Evolutionary conservation across 2,329 filamentous ascomycete genomes (phyloP), one percentile per base, ranked within the genome.

Genomic region (Aspergillus hortae): DNA sequence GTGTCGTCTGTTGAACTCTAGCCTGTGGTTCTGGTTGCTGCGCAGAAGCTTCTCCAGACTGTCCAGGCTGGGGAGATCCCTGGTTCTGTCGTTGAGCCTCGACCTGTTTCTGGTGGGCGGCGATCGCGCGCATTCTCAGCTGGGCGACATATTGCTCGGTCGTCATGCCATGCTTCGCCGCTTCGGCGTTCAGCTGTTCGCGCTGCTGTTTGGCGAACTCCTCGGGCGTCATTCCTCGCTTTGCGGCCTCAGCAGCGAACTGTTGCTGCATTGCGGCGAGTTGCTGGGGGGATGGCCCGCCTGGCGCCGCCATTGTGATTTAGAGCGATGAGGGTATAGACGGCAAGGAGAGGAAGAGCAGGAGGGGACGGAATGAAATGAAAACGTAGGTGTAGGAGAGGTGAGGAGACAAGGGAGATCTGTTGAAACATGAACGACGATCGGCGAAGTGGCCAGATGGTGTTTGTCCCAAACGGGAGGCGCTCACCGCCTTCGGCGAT

Each of bases 211-310:
- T 85, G 65, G 95, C 82, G 68, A 95, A 96, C 72, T 96, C 80
- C 42, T 87, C 90, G 1, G 94, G 86, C 6, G 87, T 85, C 81
- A 97, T 85, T 69, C 92, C 92, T 57, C 86, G 83, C 74, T 88
- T 91, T 65, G 88, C 80, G 45, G 92, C 92, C 73, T 96, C 92
- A 46, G 83, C 82, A 45, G 87, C 87, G 42, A 96, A 77, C 72
- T 94, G 88, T 62, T 85, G 83, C 71, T 95, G 89, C 80, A 96
- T 94, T 51, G 82, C 80, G 51, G 84, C 83, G 58, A 96, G 89
- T 76, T 96, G 91, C 75, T 96, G 88, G 45, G 88, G 91, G 17
- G 86, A 84, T 32, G 90, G 90, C 60, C 63, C 64, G 49, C 68
- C 67, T 33, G 70, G 70, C 46, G 68, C 61, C 45, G 73, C 70